Evolutionary conservation across 2,329 filamentous ascomycete species (phyloP).

Genomic region (Diaporthe capsici): DNA sequence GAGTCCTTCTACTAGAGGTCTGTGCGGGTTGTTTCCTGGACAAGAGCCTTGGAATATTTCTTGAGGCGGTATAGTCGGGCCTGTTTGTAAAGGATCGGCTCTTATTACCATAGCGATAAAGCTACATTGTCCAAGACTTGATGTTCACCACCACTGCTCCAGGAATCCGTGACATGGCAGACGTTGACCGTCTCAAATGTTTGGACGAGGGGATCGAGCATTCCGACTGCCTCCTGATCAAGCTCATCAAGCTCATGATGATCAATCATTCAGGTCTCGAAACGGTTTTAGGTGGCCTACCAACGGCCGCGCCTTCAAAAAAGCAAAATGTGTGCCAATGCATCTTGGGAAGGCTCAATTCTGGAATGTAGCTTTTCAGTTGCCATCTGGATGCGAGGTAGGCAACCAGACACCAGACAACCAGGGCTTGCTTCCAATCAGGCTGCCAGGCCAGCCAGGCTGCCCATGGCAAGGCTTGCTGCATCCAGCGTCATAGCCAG

Average conservation of each 20-base stretch:
- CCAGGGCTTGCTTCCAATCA: background rate
- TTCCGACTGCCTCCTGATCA: background rate
- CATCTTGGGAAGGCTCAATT: background rate
- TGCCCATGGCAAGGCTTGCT: background rate
- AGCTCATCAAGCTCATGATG: slow-evolving; percentile 14
- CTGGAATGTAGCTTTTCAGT: slow-evolving; percentile 8
- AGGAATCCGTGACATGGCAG: background rate
- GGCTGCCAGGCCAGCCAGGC: background rate
- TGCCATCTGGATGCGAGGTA: slow-evolving; percentile 5
- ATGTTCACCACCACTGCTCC: background rate
- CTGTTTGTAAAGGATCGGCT: background rate
- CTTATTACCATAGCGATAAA: background rate
- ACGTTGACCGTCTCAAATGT: slow-evolving; percentile 7
- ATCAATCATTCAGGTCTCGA: slow-evolving; percentile 19
- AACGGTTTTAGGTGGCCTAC: background rate
- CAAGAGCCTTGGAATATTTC: slow-evolving; percentile 9
- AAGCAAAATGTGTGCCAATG: background rate
- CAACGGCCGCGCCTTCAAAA: background rate
- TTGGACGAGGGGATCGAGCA: slow-evolving; percentile 18
- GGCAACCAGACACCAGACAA: background rate
- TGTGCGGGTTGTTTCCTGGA: slow-evolving; percentile 20
- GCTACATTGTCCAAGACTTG: slow-evolving; percentile 25
- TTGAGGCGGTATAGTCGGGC: slow-evolving; percentile 6
- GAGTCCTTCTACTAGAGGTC: slow-evolving; percentile 92
- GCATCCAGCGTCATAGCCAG: slow-evolving; percentile 29